Percentiles rank a stretch among this genome's conserved stretches.
These are phyloP conservation scores for Monascus purpureus DNA, from an alignment of 495 filamentous ascomycete species.

Conservation along the genomic window DNA sequence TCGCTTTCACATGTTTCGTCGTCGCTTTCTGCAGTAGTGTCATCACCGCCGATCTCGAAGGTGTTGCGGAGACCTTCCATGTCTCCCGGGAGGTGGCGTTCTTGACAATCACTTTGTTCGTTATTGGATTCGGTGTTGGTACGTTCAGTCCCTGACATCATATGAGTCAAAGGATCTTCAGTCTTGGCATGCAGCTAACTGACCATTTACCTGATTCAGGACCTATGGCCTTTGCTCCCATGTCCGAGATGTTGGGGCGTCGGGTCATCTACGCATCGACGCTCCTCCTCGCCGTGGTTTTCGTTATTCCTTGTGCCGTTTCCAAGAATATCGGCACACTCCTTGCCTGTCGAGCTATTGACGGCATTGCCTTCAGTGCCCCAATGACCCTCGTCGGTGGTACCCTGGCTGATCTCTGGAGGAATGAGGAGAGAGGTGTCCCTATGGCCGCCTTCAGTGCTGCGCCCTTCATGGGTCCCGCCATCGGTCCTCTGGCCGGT, in stretches of 20 bases:
- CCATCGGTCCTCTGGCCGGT: constrained; percentile 58
- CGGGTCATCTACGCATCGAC: constrained; percentile 45
- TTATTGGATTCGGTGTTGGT: constrained; percentile 68
- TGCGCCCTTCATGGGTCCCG: constrained; percentile 66
- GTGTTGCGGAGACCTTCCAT: constrained; percentile 43
- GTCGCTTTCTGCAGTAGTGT: constrained; percentile 49
- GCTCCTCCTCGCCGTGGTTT: constrained; percentile 52
- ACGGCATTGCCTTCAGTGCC: constrained; percentile 70
- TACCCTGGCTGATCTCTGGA: constrained; percentile 69
- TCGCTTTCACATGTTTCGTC: constrained; percentile 49
- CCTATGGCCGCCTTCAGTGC: constrained; percentile 80
- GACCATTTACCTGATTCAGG: constrained; percentile 13
- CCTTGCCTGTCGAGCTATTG: constrained; percentile 56
- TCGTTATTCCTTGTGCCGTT: constrained; percentile 66
- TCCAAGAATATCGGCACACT: constrained; percentile 61
- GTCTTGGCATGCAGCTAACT: no score
- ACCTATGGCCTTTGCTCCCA: constrained; percentile 70
- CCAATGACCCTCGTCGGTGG: constrained; percentile 77
- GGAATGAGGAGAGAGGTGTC: constrained; percentile 65
- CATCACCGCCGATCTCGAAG: constrained; percentile 52
- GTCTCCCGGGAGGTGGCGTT: constrained; percentile 54
- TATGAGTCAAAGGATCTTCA: background rate
- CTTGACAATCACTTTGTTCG: constrained; percentile 57
- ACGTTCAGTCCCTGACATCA: constrained; percentile 7
- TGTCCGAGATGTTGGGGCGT: constrained; percentile 59